Base-by-base conservation (phyloP, 2,329 filamentous ascomycete genomes). In the Gliomastix tumulicola region DNA sequence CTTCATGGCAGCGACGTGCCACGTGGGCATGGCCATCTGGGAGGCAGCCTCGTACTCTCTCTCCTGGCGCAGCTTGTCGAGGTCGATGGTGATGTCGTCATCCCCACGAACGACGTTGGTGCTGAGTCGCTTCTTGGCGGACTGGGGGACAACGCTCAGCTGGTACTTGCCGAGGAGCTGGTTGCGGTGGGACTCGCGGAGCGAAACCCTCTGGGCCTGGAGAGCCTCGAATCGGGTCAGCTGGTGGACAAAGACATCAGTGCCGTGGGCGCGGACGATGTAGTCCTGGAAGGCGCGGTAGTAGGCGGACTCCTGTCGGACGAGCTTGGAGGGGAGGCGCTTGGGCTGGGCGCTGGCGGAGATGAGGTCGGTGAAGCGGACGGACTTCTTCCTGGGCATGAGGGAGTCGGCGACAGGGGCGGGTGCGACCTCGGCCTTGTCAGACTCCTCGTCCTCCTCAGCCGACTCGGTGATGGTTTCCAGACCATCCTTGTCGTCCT, bases 141-240 rank as follows among this genome's bases (percentile, higher is more conserved):
- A 85, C 58, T 71, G 80, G 16, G 78, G 78, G 15, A 82, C 66
- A 19, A 79, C 78, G 32, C 76, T 80, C 36, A 94, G 73, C 57
- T 89, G 83, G 54, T 86, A 94, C 56, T 87, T 92, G 48, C 89
- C 88, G 21, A 87, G 74, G 16, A 97, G 76, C 53, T 88, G 84
- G 53, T 86, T 84, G 53, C 83, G 75, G 60, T 96, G 88, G 28
- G 75, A 66, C 40, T 82, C 71, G 16, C 75, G 72, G 39, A 88
- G 75, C 31, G 82, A 87, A 38, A 89, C 72, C 27, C 92, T 83
- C 51, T 84, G 79, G 20, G 88, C 78, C 55, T 96, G 90, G 33
- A 96, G 71, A 18, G 88, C 87, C 56, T 97, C 90, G 41, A 90
- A 94, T 34, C 92, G 83, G 18, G 85, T 76, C 39, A 87, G 79